phyloP scores from a whole-genome alignment of 1,139 yeast genomes.

The Hyphopichia pseudoburtonii region DNA sequence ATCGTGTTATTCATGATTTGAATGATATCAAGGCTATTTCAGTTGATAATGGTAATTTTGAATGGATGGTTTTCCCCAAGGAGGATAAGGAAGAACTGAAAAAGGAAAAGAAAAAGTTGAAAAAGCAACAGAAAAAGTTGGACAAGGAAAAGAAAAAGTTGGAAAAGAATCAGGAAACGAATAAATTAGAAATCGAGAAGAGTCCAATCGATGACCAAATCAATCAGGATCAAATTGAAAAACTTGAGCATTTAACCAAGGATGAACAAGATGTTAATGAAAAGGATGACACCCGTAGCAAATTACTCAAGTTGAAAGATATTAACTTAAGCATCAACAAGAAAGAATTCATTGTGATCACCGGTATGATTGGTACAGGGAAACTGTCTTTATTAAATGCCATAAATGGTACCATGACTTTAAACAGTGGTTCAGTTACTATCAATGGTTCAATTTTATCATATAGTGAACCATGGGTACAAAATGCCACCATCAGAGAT shows the following conservation, averaged over 20 bases:
- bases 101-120: no score
- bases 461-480: slow-evolving; percentile 29
- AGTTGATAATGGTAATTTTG: slow-evolving; percentile 55
- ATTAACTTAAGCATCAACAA: slow-evolving; percentile 15
- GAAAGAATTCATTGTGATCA: slow-evolving; percentile 21
- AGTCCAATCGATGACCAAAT: no score
- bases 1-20: slow-evolving; percentile 20
- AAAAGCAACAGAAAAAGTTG: no score
- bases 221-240: no score
- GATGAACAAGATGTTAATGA: no score
- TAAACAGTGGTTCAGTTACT: slow-evolving; percentile 17
- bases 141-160: no score
- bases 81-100: slow-evolving; percentile 20
- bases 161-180: no score
- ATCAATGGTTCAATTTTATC: slow-evolving; percentile 18
- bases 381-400: slow-evolving; percentile 23
- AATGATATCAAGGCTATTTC: slow-evolving; percentile 38
- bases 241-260: no score
- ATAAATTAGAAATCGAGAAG: no score
- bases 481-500: slow-evolving; percentile 28
- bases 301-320: no score
- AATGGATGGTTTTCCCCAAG: slow-evolving; percentile 60
- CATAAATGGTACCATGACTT: slow-evolving; percentile 21
- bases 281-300: no score
- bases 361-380: slow-evolving; percentile 25